Base-by-base conservation (phyloP, 768 basidiomycete species). In the Boletus sensibilis region DNA sequence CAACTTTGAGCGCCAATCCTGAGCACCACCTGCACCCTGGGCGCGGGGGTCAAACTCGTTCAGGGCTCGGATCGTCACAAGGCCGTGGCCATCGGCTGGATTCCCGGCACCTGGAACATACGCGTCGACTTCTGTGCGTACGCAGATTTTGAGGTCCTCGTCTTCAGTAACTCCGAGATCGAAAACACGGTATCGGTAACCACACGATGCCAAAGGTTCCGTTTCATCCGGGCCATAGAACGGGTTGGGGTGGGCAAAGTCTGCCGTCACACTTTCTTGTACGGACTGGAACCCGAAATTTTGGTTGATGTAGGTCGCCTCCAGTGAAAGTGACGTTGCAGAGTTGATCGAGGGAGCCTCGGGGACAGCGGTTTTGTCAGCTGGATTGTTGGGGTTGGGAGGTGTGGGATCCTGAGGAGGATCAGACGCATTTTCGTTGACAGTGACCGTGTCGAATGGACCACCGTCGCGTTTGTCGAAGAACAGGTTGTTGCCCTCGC, bases 261-360 rank as follows among this genome's bases (percentile, higher is more conserved):
- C 86, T 40, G 90, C 78, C 8, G 88, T 77, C 29, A 81, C 76
- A 31, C 72, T 81, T 72, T 96, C 93, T 52, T 83, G 79, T 42
- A 95, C 96, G 42, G 92, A 88, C 74, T 99, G 97, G 82, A 96
- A 97, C 25, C 90, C 87, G 66, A 98, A 99, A 74, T 98, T 98
- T 70, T 96, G 93, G 78, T 98, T 98, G 79, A 99, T 93, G 75
- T 95, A 98, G 27, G 95, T 98, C 6, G 97, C 97, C 74, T 99
- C 97, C 34, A 98, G 82, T 1, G 96, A 95, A 27, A 99, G 80
- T 1, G 92, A 94, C 5, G 92, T 92, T 1, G 94, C 92, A 6
- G 92, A 85, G 75, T 99, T 99, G 74, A 98, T 94, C 5, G 90
- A 84, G 7, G 92, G 88, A 1, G 80, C 76, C 62, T 95, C 94